Evolutionary conservation across 2,329 filamentous ascomycete genomes (phyloP).

Genomic region (Ascochyta fabae): DNA sequence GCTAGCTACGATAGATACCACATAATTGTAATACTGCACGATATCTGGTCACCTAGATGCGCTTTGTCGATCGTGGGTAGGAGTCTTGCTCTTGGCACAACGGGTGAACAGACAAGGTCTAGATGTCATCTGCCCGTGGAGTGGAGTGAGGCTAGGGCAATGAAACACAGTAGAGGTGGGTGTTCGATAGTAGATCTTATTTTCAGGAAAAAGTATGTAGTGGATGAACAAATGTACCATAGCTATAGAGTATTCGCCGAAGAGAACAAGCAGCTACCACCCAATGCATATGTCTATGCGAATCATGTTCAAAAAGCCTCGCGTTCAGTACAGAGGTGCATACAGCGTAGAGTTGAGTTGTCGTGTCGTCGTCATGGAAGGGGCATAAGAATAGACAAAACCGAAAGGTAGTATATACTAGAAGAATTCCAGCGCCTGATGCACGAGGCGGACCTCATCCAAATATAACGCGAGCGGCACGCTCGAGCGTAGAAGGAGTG

Average conservation of each 20-base stretch:
- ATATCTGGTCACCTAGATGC: neutral
- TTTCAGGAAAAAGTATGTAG: neutral
- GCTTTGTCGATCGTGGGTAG: neutral
- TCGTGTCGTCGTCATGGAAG: constrained; percentile 7
- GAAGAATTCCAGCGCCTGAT: neutral
- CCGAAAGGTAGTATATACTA: constrained; percentile 8
- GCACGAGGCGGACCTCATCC: constrained; percentile 4
- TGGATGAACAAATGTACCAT: neutral
- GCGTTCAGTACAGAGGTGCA: neutral
- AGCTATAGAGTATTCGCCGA: constrained; percentile 11
- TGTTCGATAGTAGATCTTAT: too few species aligned
- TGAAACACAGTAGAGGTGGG: too few species aligned
- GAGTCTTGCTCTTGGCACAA: neutral
- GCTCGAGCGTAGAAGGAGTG: constrained; percentile 32
- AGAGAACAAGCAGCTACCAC: constrained; percentile 10
- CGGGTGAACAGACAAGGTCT: neutral
- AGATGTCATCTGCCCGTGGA: too few species aligned
- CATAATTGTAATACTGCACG: constrained; percentile 17
- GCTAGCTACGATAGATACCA: constrained; percentile 8
- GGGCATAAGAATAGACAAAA: neutral
- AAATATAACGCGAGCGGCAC: constrained; percentile 37
- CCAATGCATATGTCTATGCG: constrained; percentile 9
- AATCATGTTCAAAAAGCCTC: neutral
- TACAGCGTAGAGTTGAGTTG: neutral
- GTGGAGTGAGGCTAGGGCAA: too few species aligned